A percentile compares a stretch with the other conserved stretches of the same genome.
Conservation (phyloP, 768 basidiomycete species). For the Naganishia vaughanmartiniae region DNA sequence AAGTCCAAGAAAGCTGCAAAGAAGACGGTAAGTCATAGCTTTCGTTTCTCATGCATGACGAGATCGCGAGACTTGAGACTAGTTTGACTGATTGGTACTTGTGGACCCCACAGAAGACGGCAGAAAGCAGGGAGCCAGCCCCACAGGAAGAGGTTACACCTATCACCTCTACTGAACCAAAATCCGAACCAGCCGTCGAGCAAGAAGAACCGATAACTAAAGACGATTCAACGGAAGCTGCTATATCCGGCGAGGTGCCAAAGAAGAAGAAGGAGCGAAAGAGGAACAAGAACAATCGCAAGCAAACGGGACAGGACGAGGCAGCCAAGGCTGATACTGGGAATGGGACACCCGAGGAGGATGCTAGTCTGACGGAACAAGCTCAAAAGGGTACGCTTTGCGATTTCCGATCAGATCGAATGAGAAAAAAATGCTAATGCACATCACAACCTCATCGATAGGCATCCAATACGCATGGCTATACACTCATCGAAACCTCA, state of each 20-base stretch:
- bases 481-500: constrained; percentile 11
- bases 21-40: constrained; percentile 12
- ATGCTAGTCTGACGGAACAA: constrained; percentile 22
- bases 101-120: constrained; percentile 1
- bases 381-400: constrained; percentile 26
- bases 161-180: neutral
- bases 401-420: neutral
- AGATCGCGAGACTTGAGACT: neutral
- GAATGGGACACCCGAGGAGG: constrained; percentile 25
- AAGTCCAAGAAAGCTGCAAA: constrained; percentile 25
- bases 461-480: constrained; percentile 23
- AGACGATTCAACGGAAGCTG: neutral
- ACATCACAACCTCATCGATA: neutral
- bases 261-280: constrained; percentile 27
- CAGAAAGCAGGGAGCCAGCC: neutral
- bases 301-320: neutral
- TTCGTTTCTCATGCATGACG: no score
- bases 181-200: neutral
- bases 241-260: neutral
- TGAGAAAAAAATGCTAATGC: no score
- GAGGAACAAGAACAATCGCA: constrained; percentile 24
- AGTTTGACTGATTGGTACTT: neutral
- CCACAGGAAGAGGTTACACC: neutral
- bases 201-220: neutral
- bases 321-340: neutral